phyloP scores from a whole-genome alignment of 108 stramenopile species.

The Skeletonema potamos region DNA sequence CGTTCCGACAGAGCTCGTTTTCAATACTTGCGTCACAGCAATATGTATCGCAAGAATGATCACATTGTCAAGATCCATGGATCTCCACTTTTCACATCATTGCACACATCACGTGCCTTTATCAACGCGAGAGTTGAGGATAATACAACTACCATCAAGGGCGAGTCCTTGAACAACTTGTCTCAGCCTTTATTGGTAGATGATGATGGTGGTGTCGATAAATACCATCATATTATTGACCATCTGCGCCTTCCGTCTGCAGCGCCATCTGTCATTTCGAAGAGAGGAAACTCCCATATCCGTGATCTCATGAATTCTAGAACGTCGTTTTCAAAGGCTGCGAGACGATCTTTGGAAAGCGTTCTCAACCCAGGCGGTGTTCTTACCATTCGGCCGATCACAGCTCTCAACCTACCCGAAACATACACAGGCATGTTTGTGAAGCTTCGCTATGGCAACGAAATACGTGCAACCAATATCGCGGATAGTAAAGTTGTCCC shows the following conservation, averaged over 20 bases:
- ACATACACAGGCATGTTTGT: constrained; percentile 73
- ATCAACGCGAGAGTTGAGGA: background rate
- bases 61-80: background rate
- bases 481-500: constrained; percentile 80
- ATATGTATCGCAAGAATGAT: background rate
- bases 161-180: background rate
- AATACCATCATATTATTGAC: constrained; percentile 3
- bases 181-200: background rate
- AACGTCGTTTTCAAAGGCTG: constrained; percentile 57
- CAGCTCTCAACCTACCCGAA: constrained; percentile 79
- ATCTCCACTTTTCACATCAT: constrained; percentile 5
- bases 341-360: constrained; percentile 45
- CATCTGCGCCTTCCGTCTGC: constrained; percentile 20
- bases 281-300: constrained; percentile 21
- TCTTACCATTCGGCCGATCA: constrained; percentile 77
- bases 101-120: constrained; percentile 17
- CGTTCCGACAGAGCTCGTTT: background rate
- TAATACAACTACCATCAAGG: background rate
- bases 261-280: constrained; percentile 10
- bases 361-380: constrained; percentile 75
- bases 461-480: constrained; percentile 43
- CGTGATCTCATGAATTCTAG: constrained; percentile 34
- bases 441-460: constrained; percentile 64
- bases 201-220: background rate
- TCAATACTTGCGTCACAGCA: background rate